Evolutionary conservation across 306 rosid species (phyloP), one percentile per base, ranked within the genome.

Genomic region (Biancaea sappan): DNA sequence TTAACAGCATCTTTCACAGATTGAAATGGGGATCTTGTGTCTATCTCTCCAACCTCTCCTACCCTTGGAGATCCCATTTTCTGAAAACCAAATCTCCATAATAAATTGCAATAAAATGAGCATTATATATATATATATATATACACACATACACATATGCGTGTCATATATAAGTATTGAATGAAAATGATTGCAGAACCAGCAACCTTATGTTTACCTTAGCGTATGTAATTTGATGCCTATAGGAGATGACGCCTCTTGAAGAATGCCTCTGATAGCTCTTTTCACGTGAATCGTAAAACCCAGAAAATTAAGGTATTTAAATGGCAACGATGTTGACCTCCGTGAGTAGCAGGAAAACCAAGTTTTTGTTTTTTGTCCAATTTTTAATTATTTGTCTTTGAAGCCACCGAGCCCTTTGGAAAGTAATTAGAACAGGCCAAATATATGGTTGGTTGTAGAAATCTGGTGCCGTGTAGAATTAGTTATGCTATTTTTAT

Each of bases 21-120:
- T 82, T 89, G 96, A 77, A 93, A 91, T 19, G 98, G 98, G 1
- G 94, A 89, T 56, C 98, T 75, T 65, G 97, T 93, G 83, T 93
- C 98, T 14, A 93, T 88, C 84, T 86, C 97, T 72, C 97, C 97
- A 65, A 83, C 79, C 75, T 87, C 94, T 28, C 68, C 94, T 28
- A 61, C 69, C 69, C 52, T 83, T 21, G 96, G 90, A 72, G 97
- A 91, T 60, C 52, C 77, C 2, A 16, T 53, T 56, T 22, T 47
- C 37, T 13, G 28, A 53, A 57, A 51, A 80, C 10, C 0, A 13
- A 51, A 32, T 43, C 85, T 83, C 72, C 67, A 78, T 57, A 43
- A 40, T 16, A 62, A 50, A 57, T 60, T 54, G 4, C 47, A 31
- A 31, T 31, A 31, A 5, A 77, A 66, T 51, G 6, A 78, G 28